phyloP scores from a whole-genome alignment of 768 basidiomycete species.

The Calocybe cyanea region DNA sequence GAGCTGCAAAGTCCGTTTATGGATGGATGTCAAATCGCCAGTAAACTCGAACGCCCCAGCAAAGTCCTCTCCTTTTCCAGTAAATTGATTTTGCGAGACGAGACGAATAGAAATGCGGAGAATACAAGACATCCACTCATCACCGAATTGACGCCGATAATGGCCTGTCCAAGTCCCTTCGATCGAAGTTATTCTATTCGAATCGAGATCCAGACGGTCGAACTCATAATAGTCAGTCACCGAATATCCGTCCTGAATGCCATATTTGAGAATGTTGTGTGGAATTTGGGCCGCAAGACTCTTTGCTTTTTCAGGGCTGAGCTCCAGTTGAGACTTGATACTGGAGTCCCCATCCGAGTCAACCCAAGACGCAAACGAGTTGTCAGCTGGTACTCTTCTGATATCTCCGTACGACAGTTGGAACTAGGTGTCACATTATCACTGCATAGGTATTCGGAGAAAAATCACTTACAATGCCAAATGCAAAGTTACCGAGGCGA shows the following conservation, averaged over 20 bases:
- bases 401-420: constrained; percentile 31
- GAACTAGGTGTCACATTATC: constrained; percentile 18
- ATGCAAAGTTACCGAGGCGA: constrained; percentile 32
- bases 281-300: constrained; percentile 14
- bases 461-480: constrained; percentile 28
- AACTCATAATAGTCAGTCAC: constrained; percentile 29
- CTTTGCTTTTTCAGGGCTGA: constrained; percentile 17
- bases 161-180: constrained; percentile 34
- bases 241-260: constrained; percentile 29
- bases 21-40: constrained; percentile 17
- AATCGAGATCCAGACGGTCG: constrained; percentile 18
- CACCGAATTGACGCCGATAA: constrained; percentile 21
- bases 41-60: constrained; percentile 26
- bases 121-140: constrained; percentile 21
- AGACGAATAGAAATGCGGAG: constrained; percentile 26
- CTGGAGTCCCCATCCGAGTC: constrained; percentile 18
- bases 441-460: background rate
- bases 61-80: constrained; percentile 32
- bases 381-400: constrained; percentile 25
- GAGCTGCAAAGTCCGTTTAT: constrained; percentile 19
- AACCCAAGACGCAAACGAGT: constrained; percentile 27
- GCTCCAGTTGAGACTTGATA: constrained; percentile 7
- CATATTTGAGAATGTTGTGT: constrained; percentile 26
- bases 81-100: constrained; percentile 17
- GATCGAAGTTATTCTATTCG: constrained; percentile 16